Evolutionary conservation across 495 filamentous ascomycete species (phyloP), one percentile per base, ranked within the genome.

Genomic region (Staphylotrichum tortipilum): DNA sequence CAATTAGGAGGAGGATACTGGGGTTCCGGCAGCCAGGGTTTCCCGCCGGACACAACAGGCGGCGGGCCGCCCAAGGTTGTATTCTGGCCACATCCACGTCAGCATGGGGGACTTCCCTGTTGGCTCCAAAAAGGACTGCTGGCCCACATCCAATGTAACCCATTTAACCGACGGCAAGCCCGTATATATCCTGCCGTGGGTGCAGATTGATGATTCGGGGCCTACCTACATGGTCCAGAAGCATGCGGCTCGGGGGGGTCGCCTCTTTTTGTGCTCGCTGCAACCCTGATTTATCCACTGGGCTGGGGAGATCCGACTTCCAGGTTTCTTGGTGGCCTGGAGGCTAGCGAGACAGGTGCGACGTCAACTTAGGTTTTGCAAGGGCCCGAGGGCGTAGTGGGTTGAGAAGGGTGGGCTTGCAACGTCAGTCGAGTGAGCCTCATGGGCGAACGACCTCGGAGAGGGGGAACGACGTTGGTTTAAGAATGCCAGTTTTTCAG

Each of bases 161-260:
- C 28, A 30, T 49, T 42, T 42, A 34, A 39, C 47, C 47, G 47
- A 28, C 47, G 42, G 49, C n/a, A n/a, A n/a, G n/a, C n/a, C n/a
- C n/a, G n/a, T n/a, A n/a, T 39, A 17, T 12, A 35, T 26, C 15
- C n/a, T 15, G 41, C n/a, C 49, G 49, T 28, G 31, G 9, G n/a
- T 12, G 26, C 34, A 42, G 21, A 52, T 29, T 36, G 39, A 30
- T 3, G 6, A 28, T 5, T 28, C 10, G 26, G 26, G 18, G 14
- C 7, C 6, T 12, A 17, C n/a, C n/a, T n/a, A n/a, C n/a, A n/a
- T n/a, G n/a, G n/a, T n/a, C n/a, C n/a, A 15, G 21, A 21, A 24
- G 37, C 14, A 9, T 23, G 19, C 21, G 37, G 37, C 37, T 28
- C 21, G 21, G 15, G 15, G 6, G 22, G 18, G 39, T 34, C 33